Evolutionary conservation across 805 yeast genomes (phyloP).

Genomic region (Saturnispora serradocipensis): DNA sequence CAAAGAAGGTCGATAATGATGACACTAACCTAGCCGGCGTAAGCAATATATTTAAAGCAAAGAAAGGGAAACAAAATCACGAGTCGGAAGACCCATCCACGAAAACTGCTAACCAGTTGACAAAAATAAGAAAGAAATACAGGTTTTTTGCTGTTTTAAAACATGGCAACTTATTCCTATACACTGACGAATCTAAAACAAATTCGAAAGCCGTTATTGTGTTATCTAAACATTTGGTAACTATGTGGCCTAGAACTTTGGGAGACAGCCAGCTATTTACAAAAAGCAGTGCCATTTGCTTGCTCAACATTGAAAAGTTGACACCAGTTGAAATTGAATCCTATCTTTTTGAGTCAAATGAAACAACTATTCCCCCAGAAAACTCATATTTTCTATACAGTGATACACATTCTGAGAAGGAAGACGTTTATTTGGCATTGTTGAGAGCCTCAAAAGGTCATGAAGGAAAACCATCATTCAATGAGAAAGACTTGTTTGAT

Average conservation of each 20-base stretch:
- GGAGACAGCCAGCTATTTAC: slow-evolving; percentile 75
- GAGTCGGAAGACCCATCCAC: slow-evolving; percentile 20
- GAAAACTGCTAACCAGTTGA: slow-evolving; percentile 31
- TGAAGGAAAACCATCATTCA: slow-evolving; percentile 9
- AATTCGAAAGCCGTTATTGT: slow-evolving; percentile 75
- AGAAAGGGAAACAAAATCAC: slow-evolving; percentile 6
- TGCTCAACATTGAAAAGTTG: slow-evolving; percentile 37
- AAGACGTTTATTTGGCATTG: slow-evolving; percentile 86
- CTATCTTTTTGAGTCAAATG: slow-evolving; percentile 19
- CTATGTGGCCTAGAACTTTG: slow-evolving; percentile 76
- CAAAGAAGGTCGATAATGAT: slow-evolving; percentile 3
- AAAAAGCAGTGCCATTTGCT: slow-evolving; percentile 68
- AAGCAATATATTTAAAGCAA: not conserved
- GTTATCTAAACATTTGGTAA: slow-evolving; percentile 56
- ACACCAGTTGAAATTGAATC: slow-evolving; percentile 6
- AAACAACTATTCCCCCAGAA: slow-evolving; percentile 28
- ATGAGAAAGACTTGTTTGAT: slow-evolving; percentile 16
- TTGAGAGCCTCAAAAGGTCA: slow-evolving; percentile 58
- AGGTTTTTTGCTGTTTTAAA: slow-evolving; percentile 62
- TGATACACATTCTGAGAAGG: slow-evolving; percentile 75
- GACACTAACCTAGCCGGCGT: not conserved
- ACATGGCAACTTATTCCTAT: slow-evolving; percentile 85
- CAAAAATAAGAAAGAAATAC: slow-evolving; percentile 41
- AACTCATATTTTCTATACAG: slow-evolving; percentile 54
- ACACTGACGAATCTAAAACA: slow-evolving; percentile 55